Conservation (phyloP, 2,329 filamentous ascomycete genomes). For the Fusarium sp. region DNA sequence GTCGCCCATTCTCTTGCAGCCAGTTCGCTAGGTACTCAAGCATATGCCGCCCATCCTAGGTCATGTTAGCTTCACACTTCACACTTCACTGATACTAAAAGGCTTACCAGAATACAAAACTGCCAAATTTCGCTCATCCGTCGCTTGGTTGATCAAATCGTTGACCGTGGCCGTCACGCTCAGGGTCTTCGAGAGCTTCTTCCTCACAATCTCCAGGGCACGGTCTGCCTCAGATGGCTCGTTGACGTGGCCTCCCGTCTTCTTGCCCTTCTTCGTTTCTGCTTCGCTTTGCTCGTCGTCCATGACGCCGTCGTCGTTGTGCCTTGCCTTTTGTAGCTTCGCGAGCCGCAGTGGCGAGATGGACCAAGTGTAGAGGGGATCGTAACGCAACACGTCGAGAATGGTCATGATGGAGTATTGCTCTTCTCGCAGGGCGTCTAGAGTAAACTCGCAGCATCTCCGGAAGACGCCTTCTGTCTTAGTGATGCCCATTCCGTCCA, state of each 20-base stretch:
- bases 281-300: constrained; percentile 55
- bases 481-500: constrained; percentile 96
- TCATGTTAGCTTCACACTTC: constrained; percentile 34
- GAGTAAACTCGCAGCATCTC: constrained; percentile 97
- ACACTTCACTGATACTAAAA: too few species aligned
- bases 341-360: constrained; percentile 77
- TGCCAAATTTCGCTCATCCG: constrained; percentile 91
- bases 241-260: constrained; percentile 57
- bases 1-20: too few species aligned
- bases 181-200: constrained; percentile 93
- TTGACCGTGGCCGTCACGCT: constrained; percentile 97
- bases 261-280: constrained; percentile 55
- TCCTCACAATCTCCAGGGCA: constrained; percentile 91
- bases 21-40: constrained; percentile 42
- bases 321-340: constrained; percentile 72
- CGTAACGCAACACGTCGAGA: constrained; percentile 96
- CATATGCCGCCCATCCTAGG: constrained; percentile 61
- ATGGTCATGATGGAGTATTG: constrained; percentile 99
- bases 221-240: constrained; percentile 84
- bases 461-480: constrained; percentile 96
- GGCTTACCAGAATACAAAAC: constrained; percentile 88
- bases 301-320: constrained; percentile 57
- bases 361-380: constrained; percentile 96
- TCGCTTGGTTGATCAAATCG: constrained; percentile 95
- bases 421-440: constrained; percentile 94